Evolutionary conservation across 441 rosid genomes (phyloP), one percentile per base, ranked within the genome.

Genomic region (Arabidopsis hybrid): DNA sequence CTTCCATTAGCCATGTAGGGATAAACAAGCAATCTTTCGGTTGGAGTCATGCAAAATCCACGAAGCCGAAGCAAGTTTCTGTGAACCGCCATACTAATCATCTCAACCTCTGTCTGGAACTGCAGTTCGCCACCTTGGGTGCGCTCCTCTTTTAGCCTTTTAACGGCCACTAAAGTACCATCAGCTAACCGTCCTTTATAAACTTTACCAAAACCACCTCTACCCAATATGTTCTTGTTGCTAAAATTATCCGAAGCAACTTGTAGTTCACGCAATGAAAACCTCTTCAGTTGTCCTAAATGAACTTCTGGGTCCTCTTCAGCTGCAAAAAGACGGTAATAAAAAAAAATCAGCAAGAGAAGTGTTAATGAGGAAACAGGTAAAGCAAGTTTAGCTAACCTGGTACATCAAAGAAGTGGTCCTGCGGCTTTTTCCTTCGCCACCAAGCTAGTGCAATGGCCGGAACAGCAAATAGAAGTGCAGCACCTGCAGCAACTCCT

Each of bases 1-100:
- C 99, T 95, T 74, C 97, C 97, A 71, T 95, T 92, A 11, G 97
- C 89, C 99, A 95, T 95, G 80, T 86, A 91, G 4, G 97, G 97
- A 49, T 95, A 95, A 66, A 95, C 94, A 40, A 95, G 91, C 67
- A 95, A 90, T 84, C 89, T 88, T 78, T 95, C 99, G 11, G 89
- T 72, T 47, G 89, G 80, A 21, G 99, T 87, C 79, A 92, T 87
- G 61, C 94, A 90, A 65, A 92, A 92, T 12, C 99, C 99, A 21
- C 86, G 86, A 18, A 95, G 84, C 69, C 95, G 83, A 39, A 92
- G 97, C 73, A 95, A 92, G 81, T 92, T 95, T 8, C 99, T 85
- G 42, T 92, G 99, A 46, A 95, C 97, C 1, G 99, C 99, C 75
- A 95, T 81, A 87, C 97, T 92, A 81, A 94, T 94, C 95, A 94